Evolutionary conservation across 2,329 filamentous ascomycete species (phyloP), one percentile per base, ranked within the genome.

Genomic region (Venturia effusa): DNA sequence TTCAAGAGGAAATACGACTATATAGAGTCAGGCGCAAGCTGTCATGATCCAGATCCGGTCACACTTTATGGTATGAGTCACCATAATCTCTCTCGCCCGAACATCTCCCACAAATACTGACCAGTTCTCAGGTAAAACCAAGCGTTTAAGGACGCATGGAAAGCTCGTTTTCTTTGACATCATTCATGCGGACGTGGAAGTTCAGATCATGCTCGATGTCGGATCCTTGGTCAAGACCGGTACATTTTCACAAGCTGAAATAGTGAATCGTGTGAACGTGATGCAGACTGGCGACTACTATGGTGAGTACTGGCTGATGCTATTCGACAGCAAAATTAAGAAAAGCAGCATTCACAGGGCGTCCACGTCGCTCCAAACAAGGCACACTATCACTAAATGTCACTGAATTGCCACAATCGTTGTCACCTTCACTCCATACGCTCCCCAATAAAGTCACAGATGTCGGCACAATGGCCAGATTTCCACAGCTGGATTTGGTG

Each of bases 131-230:
- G 62, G 63, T 48, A 61, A 62, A 59, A 48, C 62, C 30, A 40
- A 62, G 34, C 32, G 27, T 24, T 30, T 62, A 71, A 88, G 90
- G 67, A 80, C 84, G 59, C 83, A 85, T 63, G 87, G 92, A 68
- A 90, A 89, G 75, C 85, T 99, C 69, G 80, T 91, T 67, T 99
- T 99, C 74, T 74, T 97, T 68, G 89, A 94, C 75, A 78, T 97
- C 61, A 80, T 86, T 68, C 86, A 91, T 73, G 85, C 90, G 71
- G 88, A 86, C 64, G 77, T 85, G 68, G 84, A 82, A 67, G 75
- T 95, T 40, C 94, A 99, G 76, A 82, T 87, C 66, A 85, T 96
- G 78, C 82, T 89, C 74, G 89, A 89, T 74, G 80, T 87, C 19
- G 51, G 39, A 6, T 24, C 24, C 17, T 39, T 65, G 30, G 24